Evolutionary conservation across 495 filamentous ascomycete species (phyloP).

Genomic region (Talaromyces adpressus): DNA sequence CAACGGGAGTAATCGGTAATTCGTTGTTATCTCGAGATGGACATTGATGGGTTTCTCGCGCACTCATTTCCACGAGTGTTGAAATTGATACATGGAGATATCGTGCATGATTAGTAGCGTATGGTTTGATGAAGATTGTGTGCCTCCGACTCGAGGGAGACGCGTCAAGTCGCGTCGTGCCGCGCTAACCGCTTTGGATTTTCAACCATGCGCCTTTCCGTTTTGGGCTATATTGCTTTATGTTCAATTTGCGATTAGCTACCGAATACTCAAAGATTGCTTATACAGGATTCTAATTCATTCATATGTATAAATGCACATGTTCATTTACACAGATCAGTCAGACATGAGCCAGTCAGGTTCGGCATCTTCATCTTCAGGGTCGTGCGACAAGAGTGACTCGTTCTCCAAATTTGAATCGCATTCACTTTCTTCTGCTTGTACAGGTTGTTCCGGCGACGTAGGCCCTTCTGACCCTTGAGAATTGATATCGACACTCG

Average conservation of each 20-base stretch:
- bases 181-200: neutral
- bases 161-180: neutral
- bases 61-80: neutral
- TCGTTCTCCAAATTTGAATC: conserved; percentile 34
- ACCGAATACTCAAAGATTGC: neutral
- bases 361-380: conserved; percentile 62
- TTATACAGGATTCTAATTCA: neutral
- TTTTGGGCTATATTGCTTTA: conserved; percentile 5
- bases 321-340: neutral
- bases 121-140: neutral
- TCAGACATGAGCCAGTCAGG: conserved; percentile 54
- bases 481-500: conserved; percentile 21
- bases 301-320: neutral
- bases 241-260: neutral
- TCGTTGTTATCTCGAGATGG: neutral
- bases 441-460: conserved; percentile 8
- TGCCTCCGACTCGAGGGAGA: neutral
- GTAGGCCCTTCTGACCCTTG: conserved; percentile 14
- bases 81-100: neutral
- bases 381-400: conserved; percentile 51
- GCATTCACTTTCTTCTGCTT: conserved; percentile 14
- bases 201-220: neutral
- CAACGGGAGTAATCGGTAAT: neutral
- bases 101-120: neutral
- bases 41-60: neutral